A percentile compares a stretch with the other conserved stretches of the same genome.
These are phyloP conservation scores for Dictyostelium intermedium DNA, from an alignment of 78 protist genomes.

Conservation along the genomic window DNA sequence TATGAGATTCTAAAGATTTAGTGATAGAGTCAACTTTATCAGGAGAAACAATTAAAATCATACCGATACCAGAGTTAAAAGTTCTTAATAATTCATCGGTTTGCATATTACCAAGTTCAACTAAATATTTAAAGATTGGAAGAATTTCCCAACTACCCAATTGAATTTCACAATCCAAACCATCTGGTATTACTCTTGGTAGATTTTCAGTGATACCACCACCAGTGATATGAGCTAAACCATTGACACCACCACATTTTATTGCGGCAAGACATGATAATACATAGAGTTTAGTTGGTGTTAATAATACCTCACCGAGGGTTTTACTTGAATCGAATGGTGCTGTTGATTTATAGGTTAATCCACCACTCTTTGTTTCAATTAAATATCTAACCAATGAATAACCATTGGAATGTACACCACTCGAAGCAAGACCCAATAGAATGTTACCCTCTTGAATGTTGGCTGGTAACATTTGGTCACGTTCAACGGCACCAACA, in stretches of 20 bases:
- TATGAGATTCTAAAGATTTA: slow-evolving; percentile 8
- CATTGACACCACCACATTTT: slow-evolving; percentile 71
- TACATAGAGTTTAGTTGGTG: slow-evolving; percentile 89
- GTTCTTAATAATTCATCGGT: slow-evolving; percentile 66
- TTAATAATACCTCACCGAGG: slow-evolving; percentile 81
- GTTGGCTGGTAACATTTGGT: slow-evolving; percentile 72
- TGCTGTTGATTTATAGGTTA: slow-evolving; percentile 32
- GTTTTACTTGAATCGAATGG: slow-evolving; percentile 67
- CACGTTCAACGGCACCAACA: slow-evolving; percentile 91
- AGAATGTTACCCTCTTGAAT: slow-evolving; percentile 74
- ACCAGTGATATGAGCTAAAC: slow-evolving; percentile 92
- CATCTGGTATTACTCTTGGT: slow-evolving; percentile 87
- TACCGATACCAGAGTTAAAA: slow-evolving; percentile 92
- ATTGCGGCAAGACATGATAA: slow-evolving; percentile 74
- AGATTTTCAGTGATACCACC: slow-evolving; percentile 92
- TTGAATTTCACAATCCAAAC: slow-evolving; percentile 41
- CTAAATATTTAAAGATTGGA: slow-evolving; percentile 88
- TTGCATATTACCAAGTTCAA: slow-evolving; percentile 41
- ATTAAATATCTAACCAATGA: slow-evolving; percentile 88
- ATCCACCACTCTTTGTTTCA: slow-evolving; percentile 8
- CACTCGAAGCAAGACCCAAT: slow-evolving; percentile 87
- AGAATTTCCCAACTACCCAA: slow-evolving; percentile 78
- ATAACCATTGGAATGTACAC: slow-evolving; percentile 92
- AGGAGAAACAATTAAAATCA: slow-evolving; percentile 80
- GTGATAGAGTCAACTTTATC: slow-evolving; percentile 36